Evolutionary conservation across 257 asterid species (phyloP).

Genomic region (Solanum paucissectum): DNA sequence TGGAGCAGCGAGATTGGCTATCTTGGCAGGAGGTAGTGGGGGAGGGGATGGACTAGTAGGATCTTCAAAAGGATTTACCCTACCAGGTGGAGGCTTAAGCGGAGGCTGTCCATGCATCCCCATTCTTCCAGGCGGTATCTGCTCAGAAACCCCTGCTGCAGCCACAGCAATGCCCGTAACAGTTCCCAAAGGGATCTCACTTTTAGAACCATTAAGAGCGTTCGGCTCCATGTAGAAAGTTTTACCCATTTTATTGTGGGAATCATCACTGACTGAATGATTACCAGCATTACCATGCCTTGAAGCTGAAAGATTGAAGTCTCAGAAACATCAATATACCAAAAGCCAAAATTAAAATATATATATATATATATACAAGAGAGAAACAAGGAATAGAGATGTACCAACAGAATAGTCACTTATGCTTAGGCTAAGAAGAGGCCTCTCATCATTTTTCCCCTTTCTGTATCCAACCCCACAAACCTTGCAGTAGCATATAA

Average conservation of each 20-base stretch:
- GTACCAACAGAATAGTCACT: conserved; percentile 62
- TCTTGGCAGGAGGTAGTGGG: conserved; percentile 1
- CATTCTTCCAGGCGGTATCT: conserved; percentile 6
- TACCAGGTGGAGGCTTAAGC: conserved; percentile 66
- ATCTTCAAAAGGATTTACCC: conserved; percentile 20
- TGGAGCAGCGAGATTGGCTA: background rate
- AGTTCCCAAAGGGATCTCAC: conserved; percentile 29
- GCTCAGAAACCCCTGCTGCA: conserved; percentile 14
- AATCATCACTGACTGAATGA: conserved; percentile 26
- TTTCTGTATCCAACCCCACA: conserved; percentile 33
- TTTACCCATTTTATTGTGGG: conserved; percentile 11
- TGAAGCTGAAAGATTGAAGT: conserved; percentile 40
- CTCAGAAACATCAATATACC: conserved; percentile 7
- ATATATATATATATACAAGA: background rate
- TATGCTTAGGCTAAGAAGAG: conserved; percentile 81
- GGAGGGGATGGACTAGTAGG: conserved; percentile 8
- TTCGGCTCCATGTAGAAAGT: conserved; percentile 25
- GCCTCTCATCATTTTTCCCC: conserved; percentile 65
- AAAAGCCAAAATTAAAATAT: background rate
- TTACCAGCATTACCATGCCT: conserved; percentile 27
- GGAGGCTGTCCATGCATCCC: conserved; percentile 35
- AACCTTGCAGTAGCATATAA: conserved; percentile 44
- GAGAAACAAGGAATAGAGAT: background rate
- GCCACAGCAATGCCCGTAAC: conserved; percentile 16
- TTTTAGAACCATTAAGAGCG: conserved; percentile 27